Conservation (phyloP, 306 rosid genomes). For the Quercus aquifolioides region DNA sequence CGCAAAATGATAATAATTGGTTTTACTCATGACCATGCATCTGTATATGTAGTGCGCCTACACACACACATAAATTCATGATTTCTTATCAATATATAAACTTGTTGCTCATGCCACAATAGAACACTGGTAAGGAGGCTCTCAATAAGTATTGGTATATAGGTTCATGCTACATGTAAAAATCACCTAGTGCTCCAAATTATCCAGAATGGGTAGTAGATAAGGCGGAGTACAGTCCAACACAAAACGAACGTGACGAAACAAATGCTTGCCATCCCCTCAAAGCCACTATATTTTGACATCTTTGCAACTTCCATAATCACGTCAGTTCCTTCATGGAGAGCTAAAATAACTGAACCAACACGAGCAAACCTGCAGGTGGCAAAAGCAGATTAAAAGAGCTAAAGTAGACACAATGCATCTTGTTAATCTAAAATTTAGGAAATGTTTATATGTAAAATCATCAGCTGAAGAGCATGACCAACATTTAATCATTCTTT, state of each 20-base stretch:
- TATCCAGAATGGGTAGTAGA: conserved; percentile 86
- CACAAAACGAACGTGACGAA: conserved; percentile 68
- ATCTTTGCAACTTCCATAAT: conserved; percentile 88
- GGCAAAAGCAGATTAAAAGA: not conserved
- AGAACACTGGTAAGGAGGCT: not conserved
- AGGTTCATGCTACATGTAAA: not conserved
- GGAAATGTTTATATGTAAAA: not conserved
- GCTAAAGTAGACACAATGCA: not conserved
- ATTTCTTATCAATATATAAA: not conserved
- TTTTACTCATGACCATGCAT: not conserved
- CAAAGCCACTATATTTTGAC: conserved; percentile 84
- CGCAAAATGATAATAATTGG: not conserved
- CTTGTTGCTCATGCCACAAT: not conserved
- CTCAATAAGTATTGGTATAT: not conserved
- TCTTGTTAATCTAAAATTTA: not conserved
- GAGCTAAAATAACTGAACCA: conserved; percentile 84
- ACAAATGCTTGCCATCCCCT: conserved; percentile 62
- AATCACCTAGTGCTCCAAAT: conserved; percentile 79
- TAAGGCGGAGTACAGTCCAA: conserved; percentile 73
- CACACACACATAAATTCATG: not conserved
- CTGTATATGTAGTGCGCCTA: not conserved
- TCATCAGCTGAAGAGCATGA: not conserved
- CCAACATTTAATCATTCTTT: not conserved
- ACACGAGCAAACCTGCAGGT: conserved; percentile 74
- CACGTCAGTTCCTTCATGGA: conserved; percentile 88